These are phyloP conservation scores for Sporobolomyces pararoseus DNA, from an alignment of 768 basidiomycete genomes.

Conservation along the genomic window DNA sequence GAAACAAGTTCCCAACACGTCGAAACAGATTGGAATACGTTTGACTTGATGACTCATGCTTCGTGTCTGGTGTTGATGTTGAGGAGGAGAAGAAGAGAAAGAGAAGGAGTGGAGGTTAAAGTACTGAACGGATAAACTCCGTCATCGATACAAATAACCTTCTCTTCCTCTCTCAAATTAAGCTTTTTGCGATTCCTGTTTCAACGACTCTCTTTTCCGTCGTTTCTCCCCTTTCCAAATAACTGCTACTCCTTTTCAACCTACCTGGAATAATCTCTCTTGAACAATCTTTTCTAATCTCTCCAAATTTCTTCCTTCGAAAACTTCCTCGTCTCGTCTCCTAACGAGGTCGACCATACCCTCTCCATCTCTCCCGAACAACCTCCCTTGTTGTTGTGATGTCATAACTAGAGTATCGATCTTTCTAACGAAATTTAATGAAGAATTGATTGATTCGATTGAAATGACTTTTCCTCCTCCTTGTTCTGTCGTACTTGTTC, in stretches of 20 bases:
- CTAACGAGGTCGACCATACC: too few relatives aligned
- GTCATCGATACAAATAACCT: too few relatives aligned
- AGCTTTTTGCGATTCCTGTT: background rate
- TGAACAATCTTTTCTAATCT: background rate
- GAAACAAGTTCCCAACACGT: slow-evolving; percentile 34
- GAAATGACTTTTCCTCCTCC: too few relatives aligned
- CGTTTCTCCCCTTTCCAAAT: background rate
- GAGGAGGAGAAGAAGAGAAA: background rate
- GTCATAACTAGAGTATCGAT: background rate
- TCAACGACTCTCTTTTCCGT: background rate
- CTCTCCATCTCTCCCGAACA: too few relatives aligned
- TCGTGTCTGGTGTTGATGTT: background rate
- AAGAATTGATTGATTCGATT: background rate
- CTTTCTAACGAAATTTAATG: background rate
- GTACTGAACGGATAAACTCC: background rate
- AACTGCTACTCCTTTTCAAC: background rate
- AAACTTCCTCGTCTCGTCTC: background rate
- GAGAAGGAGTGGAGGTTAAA: background rate
- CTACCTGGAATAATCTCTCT: too few relatives aligned
- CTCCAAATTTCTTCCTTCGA: slow-evolving; percentile 1
- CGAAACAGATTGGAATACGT: slow-evolving; percentile 22
- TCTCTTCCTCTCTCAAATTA: too few relatives aligned
- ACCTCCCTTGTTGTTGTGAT: background rate
- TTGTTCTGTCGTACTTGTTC: too few relatives aligned
- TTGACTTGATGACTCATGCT: background rate